Base-by-base conservation (phyloP, 1,139 yeast species). In the Blastobotrys indianensis region DNA sequence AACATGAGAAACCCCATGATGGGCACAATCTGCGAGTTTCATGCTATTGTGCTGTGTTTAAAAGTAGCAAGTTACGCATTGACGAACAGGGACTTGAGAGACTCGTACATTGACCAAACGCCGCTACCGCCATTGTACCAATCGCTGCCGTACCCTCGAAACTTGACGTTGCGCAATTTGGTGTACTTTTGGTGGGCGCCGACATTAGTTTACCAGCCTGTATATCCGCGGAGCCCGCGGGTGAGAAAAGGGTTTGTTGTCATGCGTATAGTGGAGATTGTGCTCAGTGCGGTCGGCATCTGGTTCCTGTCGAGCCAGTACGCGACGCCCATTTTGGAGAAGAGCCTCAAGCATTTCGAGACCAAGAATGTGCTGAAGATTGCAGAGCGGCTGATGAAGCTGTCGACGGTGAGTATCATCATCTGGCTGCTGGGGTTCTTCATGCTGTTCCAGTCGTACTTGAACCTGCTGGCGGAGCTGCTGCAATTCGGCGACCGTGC, bases 401-500 rank as follows among this genome's bases (percentile, higher is more conserved):
- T 72, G 25, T 67, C 73, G 2, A 59, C 71, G 3, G 65, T 70
- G 23, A 64, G 70, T 32, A 69, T 72, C 47, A 54, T 64, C 15
- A 63, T 70, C 32, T 72, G 76, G 76, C 59, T 71, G 12, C 49
- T 68, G 35, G 70, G 70, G 11, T 72, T 72, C 51, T 65, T 68
- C 47, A 60, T 66, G 34, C 54, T 71, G 13, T 72, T 72, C 60
- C 76, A 72, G 49, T 61, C 69, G 32, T 58, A 74, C 41, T 67
- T 80, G 52, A 81, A 80, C 55, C 69, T 74, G 4, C 66, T 80
- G 39, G 86, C 85, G 1, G 87, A 82, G 58, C 59, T 80, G 36
- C 75, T 78, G 45, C 58, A 72, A 32, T 82, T 76, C 59, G 85
- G 81, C 1, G 87, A 82, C 58, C 72, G 87, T 34, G 81, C 79